These are phyloP conservation scores for Danielozyma ontarioensis DNA, from an alignment of 805 yeast genomes.

Conservation along the genomic window DNA sequence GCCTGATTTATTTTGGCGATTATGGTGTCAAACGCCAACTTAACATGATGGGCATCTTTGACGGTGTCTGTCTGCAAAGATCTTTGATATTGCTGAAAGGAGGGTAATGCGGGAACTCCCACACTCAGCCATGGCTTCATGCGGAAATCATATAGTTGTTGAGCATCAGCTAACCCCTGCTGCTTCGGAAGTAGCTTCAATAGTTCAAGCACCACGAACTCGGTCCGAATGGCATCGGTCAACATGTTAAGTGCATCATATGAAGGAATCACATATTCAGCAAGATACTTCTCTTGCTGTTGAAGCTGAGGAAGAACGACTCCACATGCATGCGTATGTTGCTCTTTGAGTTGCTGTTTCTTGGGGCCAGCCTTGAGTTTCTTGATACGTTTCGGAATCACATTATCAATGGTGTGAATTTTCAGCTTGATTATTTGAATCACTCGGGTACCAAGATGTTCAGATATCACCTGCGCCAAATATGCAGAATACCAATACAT, in stretches of 20 bases:
- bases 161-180: slow-evolving; percentile 12
- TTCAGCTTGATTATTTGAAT: slow-evolving; percentile 27
- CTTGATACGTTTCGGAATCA: slow-evolving; percentile 37
- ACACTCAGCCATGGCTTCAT: slow-evolving; percentile 77
- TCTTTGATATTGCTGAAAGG: slow-evolving; percentile 32
- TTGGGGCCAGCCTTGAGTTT: slow-evolving; percentile 48
- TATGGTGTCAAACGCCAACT: slow-evolving; percentile 4
- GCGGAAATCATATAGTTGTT: slow-evolving; percentile 40
- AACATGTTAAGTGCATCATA: slow-evolving; percentile 13
- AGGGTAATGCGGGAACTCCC: slow-evolving; percentile 69
- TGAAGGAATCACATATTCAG: slow-evolving; percentile 13
- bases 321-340: slow-evolving; percentile 25
- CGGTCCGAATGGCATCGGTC: slow-evolving; percentile 15
- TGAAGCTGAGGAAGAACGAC: slow-evolving; percentile 32
- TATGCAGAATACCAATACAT: slow-evolving; percentile 66
- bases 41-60: not conserved
- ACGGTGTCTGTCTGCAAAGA: slow-evolving; percentile 5
- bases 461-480: slow-evolving; percentile 34
- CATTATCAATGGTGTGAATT: slow-evolving; percentile 26
- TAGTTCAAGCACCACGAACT: slow-evolving; percentile 13
- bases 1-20: slow-evolving; percentile 4
- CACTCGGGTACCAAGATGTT: slow-evolving; percentile 42
- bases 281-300: slow-evolving; percentile 16
- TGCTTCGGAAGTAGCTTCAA: slow-evolving; percentile 8
- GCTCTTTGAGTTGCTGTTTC: slow-evolving; percentile 34